phyloP scores from a whole-genome alignment of 352 stramenopile genomes.

The Phytophthora melonis region DNA sequence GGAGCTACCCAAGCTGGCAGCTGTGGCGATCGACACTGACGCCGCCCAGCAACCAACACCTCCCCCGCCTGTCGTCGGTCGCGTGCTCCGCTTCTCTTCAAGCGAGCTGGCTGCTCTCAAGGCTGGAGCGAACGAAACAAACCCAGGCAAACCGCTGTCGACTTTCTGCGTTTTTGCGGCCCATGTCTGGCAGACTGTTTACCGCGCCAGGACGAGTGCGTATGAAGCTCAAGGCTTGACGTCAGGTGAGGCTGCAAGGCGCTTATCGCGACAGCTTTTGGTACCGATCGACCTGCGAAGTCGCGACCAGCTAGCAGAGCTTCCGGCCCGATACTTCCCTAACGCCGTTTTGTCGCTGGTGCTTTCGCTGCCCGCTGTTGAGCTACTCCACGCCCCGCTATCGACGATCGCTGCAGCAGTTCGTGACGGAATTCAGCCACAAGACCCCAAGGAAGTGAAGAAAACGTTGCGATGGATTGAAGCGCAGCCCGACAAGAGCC shows the following conservation, averaged over 20 bases:
- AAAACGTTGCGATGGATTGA: constrained; percentile 32
- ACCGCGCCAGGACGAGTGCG: constrained; percentile 3
- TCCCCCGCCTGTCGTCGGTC: constrained; percentile 13
- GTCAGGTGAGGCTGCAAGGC: constrained; percentile 1
- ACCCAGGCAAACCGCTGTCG: constrained; percentile 4
- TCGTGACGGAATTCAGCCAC: constrained; percentile 4
- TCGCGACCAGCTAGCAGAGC: constrained; percentile 15
- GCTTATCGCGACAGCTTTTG: constrained; percentile 15
- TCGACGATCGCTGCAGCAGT: constrained; percentile 11
- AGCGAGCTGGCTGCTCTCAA: constrained; percentile 25
- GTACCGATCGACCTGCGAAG: constrained; percentile 22
- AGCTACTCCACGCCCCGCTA: constrained; percentile 17
- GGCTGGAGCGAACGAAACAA: constrained; percentile 12
- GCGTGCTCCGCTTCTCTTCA: constrained; percentile 29
- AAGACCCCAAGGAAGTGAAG: constrained; percentile 9
- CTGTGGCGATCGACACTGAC: background rate
- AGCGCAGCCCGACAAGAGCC: constrained; percentile 31
- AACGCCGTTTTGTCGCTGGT: constrained; percentile 30
- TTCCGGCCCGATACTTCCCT: constrained; percentile 28
- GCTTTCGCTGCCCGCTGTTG: constrained; percentile 1
- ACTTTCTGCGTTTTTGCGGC: constrained; percentile 23
- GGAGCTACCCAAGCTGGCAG: constrained; percentile 1
- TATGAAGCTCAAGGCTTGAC: constrained; percentile 3
- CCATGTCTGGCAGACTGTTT: constrained; percentile 24
- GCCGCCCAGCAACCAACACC: background rate